A percentile compares a stretch with the other conserved stretches of the same genome.
These are phyloP conservation scores for Tetragonia tetragonoides DNA, from an alignment of 148 eudicot species.

Conservation along the genomic window DNA sequence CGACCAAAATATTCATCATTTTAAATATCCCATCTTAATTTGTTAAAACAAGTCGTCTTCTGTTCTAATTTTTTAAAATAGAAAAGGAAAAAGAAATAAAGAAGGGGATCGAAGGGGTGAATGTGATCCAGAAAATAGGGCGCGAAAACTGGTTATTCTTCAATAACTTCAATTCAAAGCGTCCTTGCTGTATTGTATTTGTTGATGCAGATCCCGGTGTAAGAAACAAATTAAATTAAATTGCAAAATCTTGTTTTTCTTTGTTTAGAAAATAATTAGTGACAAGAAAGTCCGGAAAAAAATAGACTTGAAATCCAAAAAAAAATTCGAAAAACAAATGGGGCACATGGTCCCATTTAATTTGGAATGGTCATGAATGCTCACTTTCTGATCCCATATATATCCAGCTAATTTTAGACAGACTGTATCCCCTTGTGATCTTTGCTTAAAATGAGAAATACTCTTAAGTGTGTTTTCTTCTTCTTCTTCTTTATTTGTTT, in stretches of 20 bases:
- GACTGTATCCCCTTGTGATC: slow-evolving; percentile 1
- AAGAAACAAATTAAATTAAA: neutral
- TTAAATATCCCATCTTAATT: too few species aligned
- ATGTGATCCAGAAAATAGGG: slow-evolving; percentile 29
- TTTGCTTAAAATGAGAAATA: neutral
- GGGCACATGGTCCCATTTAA: neutral
- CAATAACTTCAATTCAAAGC: slow-evolving; percentile 9
- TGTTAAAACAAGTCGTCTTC: too few species aligned
- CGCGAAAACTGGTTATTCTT: neutral
- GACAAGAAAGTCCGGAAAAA: neutral
- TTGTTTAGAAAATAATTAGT: too few species aligned
- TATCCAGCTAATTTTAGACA: neutral
- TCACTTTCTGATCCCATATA: neutral
- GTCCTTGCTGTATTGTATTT: neutral
- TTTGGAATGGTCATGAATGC: neutral
- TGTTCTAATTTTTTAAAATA: neutral
- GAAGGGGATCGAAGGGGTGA: neutral
- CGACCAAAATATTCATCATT: too few species aligned
- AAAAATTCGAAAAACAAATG: too few species aligned
- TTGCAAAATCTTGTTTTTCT: too few species aligned
- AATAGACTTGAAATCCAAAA: too few species aligned
- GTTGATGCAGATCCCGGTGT: neutral
- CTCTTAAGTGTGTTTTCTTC: too few species aligned
- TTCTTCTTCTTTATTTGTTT: too few species aligned
- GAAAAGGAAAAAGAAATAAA: neutral